These are phyloP conservation scores for Cystoderma amianthinum DNA, from an alignment of 768 basidiomycete species.

Conservation along the genomic window DNA sequence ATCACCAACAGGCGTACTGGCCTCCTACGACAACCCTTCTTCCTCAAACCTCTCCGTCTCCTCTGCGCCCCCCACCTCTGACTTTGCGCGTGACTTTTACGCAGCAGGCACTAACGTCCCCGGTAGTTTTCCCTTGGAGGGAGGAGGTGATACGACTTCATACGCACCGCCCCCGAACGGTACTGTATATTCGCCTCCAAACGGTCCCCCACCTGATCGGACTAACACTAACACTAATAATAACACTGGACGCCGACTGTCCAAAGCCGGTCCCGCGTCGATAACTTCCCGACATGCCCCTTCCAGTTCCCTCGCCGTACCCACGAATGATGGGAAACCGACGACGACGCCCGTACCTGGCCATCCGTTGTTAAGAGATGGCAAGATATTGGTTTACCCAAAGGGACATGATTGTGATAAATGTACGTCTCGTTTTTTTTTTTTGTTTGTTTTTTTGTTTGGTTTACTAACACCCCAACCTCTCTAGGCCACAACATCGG, in stretches of 20 bases:
- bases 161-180: neutral
- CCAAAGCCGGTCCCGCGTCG: neutral
- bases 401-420: slow-evolving; percentile 54
- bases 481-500: slow-evolving; percentile 63
- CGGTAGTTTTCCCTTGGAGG: slow-evolving; percentile 4
- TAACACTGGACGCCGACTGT: neutral
- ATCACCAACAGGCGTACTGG: neutral
- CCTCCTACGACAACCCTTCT: neutral
- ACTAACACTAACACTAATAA: neutral
- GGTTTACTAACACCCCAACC: neutral
- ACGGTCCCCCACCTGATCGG: slow-evolving; percentile 17
- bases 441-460: slow-evolving; percentile 1
- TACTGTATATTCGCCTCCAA: slow-evolving; percentile 13
- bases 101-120: slow-evolving; percentile 32
- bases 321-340: slow-evolving; percentile 50
- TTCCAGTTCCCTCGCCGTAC: neutral
- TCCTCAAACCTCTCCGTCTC: slow-evolving; percentile 1
- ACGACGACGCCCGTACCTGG: slow-evolving; percentile 60
- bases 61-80: slow-evolving; percentile 22
- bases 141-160: neutral
- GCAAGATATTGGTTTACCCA: slow-evolving; percentile 66
- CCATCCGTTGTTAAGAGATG: slow-evolving; percentile 56
- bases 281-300: slow-evolving; percentile 4
- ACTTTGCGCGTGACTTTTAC: slow-evolving; percentile 62
- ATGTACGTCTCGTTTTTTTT: slow-evolving; percentile 49